A percentile compares a stretch with the other conserved stretches of the same genome.
phyloP scores from a whole-genome alignment of 2,329 filamentous ascomycete species.

The Alternaria alternata region DNA sequence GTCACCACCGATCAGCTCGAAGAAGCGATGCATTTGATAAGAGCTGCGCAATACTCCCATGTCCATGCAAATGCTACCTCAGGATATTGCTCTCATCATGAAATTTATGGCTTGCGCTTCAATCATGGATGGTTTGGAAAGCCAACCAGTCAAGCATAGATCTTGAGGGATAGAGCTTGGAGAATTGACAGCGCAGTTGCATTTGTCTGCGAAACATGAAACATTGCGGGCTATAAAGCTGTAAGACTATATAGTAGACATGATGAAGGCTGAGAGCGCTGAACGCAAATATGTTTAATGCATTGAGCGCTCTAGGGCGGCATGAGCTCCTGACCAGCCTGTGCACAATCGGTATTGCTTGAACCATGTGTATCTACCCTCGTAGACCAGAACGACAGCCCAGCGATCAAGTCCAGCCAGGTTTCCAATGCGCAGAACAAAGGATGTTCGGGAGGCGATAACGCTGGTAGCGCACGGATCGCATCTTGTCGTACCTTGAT shows the following conservation, averaged over 20 bases:
- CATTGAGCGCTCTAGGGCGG: not conserved
- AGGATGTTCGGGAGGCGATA: not conserved
- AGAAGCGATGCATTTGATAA: too few relatives aligned
- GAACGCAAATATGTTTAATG: not conserved
- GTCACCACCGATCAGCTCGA: too few relatives aligned
- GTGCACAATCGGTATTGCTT: not conserved
- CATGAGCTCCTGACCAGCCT: not conserved
- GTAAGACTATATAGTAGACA: not conserved
- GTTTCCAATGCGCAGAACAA: not conserved
- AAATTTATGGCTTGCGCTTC: too few relatives aligned
- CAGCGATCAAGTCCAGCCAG: not conserved
- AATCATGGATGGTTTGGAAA: too few relatives aligned
- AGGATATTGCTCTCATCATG: fast-evolving
- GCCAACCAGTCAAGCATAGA: too few relatives aligned
- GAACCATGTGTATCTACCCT: not conserved
- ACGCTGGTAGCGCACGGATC: not conserved
- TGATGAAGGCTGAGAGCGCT: not conserved
- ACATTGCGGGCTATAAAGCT: not conserved
- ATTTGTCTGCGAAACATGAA: not conserved
- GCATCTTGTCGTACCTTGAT: not conserved
- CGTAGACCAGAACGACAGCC: not conserved
- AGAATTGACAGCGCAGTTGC: too few relatives aligned
- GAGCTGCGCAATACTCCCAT: too few relatives aligned
- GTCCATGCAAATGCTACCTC: too few relatives aligned
- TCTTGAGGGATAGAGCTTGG: too few relatives aligned